Conservation (phyloP, 2,329 filamentous ascomycete species). For the Aspergillus clavatus region DNA sequence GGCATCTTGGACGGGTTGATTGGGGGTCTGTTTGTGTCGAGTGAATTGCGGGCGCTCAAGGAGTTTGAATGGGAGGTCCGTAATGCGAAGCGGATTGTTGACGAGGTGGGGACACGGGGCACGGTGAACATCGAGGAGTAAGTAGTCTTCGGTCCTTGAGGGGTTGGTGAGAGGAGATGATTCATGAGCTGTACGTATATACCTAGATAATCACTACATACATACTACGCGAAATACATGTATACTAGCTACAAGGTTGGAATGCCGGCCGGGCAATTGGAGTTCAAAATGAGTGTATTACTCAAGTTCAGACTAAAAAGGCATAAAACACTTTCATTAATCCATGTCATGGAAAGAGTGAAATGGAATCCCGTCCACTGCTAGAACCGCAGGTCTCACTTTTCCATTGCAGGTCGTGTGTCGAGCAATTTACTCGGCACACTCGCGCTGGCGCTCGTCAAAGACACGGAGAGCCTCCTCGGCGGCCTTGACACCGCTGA, state of each 20-base stretch:
- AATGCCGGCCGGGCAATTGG: no score
- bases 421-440: slow-evolving; percentile 49
- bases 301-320: neutral
- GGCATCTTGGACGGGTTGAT: slow-evolving; percentile 82
- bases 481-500: slow-evolving; percentile 83
- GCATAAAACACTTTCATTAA: neutral
- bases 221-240: no score
- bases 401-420: neutral
- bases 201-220: no score
- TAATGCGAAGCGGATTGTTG: slow-evolving; percentile 47
- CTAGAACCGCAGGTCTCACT: neutral
- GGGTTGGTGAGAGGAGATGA: no score
- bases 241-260: no score
- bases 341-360: neutral
- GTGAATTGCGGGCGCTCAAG: slow-evolving; percentile 73
- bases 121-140: neutral
- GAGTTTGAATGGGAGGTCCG: slow-evolving; percentile 93
- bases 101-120: neutral
- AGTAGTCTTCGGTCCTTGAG: no score
- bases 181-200: neutral
- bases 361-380: neutral
- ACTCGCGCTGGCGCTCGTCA: slow-evolving; percentile 72
- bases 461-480: slow-evolving; percentile 78
- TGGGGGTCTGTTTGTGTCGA: slow-evolving; percentile 77
- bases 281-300: neutral